Conservation (phyloP, 2,329 filamentous ascomycete species). For the Aspergillaceae sp. region DNA sequence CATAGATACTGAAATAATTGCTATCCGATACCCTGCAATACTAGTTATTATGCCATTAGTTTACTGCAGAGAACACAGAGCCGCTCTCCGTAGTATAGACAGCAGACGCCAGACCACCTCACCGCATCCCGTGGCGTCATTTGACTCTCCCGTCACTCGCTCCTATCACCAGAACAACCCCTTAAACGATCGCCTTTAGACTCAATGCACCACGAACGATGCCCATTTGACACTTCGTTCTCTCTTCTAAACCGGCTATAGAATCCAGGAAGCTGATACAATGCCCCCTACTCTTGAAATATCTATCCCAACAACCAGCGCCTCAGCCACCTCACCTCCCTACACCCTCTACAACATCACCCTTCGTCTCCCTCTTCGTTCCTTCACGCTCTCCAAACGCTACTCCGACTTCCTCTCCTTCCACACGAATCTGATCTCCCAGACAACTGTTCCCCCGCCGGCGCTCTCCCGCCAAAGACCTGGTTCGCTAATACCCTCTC, state of each 20-base stretch:
- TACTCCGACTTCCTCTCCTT: slow-evolving; percentile 56
- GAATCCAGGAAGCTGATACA: neutral
- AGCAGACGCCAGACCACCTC: too few species aligned
- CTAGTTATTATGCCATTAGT: too few species aligned
- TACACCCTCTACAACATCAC: slow-evolving; percentile 55
- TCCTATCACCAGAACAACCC: too few species aligned
- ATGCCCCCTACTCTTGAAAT: slow-evolving; percentile 41
- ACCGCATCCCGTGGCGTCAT: too few species aligned
- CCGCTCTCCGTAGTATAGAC: too few species aligned
- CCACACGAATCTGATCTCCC: slow-evolving; percentile 43
- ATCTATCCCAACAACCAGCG: slow-evolving; percentile 42
- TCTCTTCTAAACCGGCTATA: too few species aligned
- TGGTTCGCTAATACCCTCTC: slow-evolving; percentile 52
- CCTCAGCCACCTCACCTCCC: slow-evolving; percentile 42
- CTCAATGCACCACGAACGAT: too few species aligned
- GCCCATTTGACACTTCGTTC: too few species aligned
- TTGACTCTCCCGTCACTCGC: too few species aligned
- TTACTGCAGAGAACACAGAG: too few species aligned
- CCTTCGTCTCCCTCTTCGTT: slow-evolving; percentile 52
- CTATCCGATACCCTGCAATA: too few species aligned
- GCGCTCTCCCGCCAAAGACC: slow-evolving; percentile 49
- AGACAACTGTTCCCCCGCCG: slow-evolving; percentile 46
- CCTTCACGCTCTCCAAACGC: slow-evolving; percentile 52
- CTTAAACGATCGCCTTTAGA: too few species aligned
- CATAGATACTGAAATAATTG: neutral